Conservation (phyloP, 768 basidiomycete genomes). For the Flagelloscypha sp. region DNA sequence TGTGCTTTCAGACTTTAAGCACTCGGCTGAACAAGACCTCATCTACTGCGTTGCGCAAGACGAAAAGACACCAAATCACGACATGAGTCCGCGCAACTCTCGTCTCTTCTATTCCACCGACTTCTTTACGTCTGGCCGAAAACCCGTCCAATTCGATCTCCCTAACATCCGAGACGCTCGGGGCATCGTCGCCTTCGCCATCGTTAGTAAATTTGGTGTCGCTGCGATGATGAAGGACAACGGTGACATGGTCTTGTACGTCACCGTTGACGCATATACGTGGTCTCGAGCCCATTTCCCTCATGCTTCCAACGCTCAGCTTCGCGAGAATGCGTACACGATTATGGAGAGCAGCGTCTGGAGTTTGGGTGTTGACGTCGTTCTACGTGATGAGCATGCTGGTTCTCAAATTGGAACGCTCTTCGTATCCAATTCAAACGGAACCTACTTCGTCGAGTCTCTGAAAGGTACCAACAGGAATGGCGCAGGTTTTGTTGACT, state of each 20-base stretch:
- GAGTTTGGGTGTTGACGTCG: conserved; percentile 90
- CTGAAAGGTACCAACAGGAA: conserved; percentile 92
- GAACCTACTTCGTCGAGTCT: conserved; percentile 89
- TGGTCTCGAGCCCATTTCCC: conserved; percentile 94
- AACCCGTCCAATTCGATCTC: conserved; percentile 79
- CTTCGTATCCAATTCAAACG: conserved; percentile 93
- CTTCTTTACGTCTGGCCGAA: conserved; percentile 61
- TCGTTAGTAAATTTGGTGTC: conserved; percentile 87
- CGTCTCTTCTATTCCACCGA: conserved; percentile 79
- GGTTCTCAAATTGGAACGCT: conserved; percentile 69
- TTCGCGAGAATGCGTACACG: conserved; percentile 91
- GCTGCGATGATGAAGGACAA: conserved; percentile 80
- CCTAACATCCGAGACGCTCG: conserved; percentile 79
- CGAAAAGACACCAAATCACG: conserved; percentile 37
- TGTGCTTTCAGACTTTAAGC: conserved; percentile 84
- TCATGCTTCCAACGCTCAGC: conserved; percentile 68
- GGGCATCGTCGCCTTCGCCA: conserved; percentile 89
- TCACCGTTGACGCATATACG: conserved; percentile 69
- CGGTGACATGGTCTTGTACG: conserved; percentile 80
- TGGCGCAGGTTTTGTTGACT: conserved; percentile 83
- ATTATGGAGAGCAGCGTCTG: conserved; percentile 91
- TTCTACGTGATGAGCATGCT: conserved; percentile 53
- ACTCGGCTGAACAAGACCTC: conserved; percentile 62
- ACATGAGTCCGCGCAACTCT: conserved; percentile 40
- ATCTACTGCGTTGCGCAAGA: conserved; percentile 92